Percentiles rank a stretch among this genome's conserved stretches.
These are phyloP conservation scores for Chrysopogon serrulatus DNA, from an alignment of 176 grass and related monocot genomes.

Conservation along the genomic window DNA sequence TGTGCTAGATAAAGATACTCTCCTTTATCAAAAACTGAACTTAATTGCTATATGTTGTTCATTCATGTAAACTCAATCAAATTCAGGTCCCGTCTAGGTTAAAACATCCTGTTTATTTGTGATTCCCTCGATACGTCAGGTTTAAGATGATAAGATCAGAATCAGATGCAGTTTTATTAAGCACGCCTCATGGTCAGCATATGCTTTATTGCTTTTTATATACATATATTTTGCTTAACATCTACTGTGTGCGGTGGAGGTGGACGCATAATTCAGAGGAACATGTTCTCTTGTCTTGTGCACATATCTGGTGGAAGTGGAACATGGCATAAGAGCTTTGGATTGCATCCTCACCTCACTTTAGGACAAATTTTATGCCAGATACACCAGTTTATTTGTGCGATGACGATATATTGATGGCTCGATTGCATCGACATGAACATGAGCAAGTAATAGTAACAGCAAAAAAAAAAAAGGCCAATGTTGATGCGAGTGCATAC, in stretches of 20 bases:
- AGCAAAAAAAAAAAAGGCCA: neutral
- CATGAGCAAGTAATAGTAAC: neutral
- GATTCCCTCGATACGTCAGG: neutral
- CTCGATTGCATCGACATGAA: neutral
- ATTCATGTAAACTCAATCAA: neutral
- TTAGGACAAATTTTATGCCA: neutral
- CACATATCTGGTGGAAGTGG: neutral
- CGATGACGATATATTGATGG: neutral
- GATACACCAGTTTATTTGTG: neutral
- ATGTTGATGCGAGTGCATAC: constrained; percentile 33
- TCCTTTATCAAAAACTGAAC: constrained; percentile 15
- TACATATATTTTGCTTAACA: neutral
- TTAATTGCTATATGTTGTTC: neutral
- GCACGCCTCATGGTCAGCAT: neutral
- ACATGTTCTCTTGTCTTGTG: constrained; percentile 21
- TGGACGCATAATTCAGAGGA: constrained; percentile 36
- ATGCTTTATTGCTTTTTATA: too few species aligned
- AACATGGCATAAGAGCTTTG: constrained; percentile 16
- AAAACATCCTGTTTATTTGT: neutral
- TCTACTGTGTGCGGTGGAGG: neutral
- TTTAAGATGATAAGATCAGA: neutral
- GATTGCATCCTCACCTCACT: neutral
- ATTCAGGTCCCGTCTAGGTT: neutral
- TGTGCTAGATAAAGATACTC: constrained; percentile 31
- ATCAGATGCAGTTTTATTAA: neutral